Evolutionary conservation across 2,329 filamentous ascomycete species (phyloP).

Genomic region (Fusarium nelsonii): DNA sequence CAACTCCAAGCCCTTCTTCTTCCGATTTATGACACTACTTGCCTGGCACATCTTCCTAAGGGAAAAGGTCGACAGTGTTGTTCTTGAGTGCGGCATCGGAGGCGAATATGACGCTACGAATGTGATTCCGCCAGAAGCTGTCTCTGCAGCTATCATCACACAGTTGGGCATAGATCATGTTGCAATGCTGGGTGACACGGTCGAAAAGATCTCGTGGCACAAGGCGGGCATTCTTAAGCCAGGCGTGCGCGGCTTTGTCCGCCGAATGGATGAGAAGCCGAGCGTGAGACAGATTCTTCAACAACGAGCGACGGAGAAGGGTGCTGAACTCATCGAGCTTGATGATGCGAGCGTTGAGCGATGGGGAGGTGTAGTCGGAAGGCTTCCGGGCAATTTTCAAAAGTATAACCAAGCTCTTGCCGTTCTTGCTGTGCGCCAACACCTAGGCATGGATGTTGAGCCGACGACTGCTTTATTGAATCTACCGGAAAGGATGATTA

Average conservation of each 20-base stretch:
- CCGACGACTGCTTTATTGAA: conserved; percentile 42
- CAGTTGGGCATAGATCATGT: conserved; percentile 89
- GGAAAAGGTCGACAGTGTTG: conserved; percentile 80
- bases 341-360: conserved; percentile 53
- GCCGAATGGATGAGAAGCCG: conserved; percentile 47
- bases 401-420: conserved; percentile 71
- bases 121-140: conserved; percentile 72
- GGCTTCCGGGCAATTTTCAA: conserved; percentile 65
- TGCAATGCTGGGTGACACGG: conserved; percentile 80
- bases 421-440: conserved; percentile 66
- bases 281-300: conserved; percentile 67
- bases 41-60: conserved; percentile 85
- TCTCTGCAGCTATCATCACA: conserved; percentile 79
- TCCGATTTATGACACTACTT: conserved; percentile 89
- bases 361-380: conserved; percentile 59
- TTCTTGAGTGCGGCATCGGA: conserved; percentile 94
- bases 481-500: conserved; percentile 62
- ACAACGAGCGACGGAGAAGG: conserved; percentile 70
- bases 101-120: conserved; percentile 96
- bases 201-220: conserved; percentile 89
- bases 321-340: conserved; percentile 58
- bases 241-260: conserved; percentile 59
- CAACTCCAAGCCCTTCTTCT: conserved; percentile 85
- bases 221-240: conserved; percentile 89
- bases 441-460: conserved; percentile 58